These are phyloP conservation scores for Nannochloropsis gaditana DNA, from an alignment of 108 stramenopile species.

Conservation along the genomic window DNA sequence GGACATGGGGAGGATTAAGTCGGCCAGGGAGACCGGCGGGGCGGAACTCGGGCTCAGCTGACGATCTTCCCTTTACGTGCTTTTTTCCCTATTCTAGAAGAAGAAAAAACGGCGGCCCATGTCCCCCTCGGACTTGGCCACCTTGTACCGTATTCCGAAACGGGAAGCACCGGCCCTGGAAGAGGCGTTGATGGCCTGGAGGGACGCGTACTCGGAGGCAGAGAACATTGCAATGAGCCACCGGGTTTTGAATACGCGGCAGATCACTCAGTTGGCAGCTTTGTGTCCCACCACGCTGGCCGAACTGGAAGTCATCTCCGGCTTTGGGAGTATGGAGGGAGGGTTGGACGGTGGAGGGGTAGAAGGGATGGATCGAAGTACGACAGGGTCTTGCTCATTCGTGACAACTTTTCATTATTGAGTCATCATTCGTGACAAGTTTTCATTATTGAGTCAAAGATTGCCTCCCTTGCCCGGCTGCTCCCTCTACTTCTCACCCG, in stretches of 20 bases:
- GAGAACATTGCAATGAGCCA: not conserved
- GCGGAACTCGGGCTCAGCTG: too few relatives aligned
- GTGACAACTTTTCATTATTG: not conserved
- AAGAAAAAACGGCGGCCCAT: not conserved
- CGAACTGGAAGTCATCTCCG: not conserved
- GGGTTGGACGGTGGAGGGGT: not conserved
- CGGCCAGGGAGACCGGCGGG: not conserved
- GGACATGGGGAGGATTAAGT: not conserved
- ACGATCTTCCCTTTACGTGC: too few relatives aligned
- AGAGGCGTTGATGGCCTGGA: not conserved
- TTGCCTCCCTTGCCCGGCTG: too few relatives aligned
- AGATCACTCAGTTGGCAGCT: not conserved
- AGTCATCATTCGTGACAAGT: not conserved
- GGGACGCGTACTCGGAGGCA: not conserved
- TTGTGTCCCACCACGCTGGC: not conserved
- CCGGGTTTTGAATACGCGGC: not conserved
- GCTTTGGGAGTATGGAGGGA: not conserved
- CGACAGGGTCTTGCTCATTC: not conserved
- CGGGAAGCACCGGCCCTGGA: not conserved
- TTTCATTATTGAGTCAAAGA: not conserved
- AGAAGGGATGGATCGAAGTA: not conserved
- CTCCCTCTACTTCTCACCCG: too few relatives aligned
- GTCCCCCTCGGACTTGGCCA: not conserved
- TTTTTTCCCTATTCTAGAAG: not conserved
- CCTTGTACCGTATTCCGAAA: not conserved